phyloP scores from a whole-genome alignment of 768 basidiomycete genomes.

The Mycena metata region DNA sequence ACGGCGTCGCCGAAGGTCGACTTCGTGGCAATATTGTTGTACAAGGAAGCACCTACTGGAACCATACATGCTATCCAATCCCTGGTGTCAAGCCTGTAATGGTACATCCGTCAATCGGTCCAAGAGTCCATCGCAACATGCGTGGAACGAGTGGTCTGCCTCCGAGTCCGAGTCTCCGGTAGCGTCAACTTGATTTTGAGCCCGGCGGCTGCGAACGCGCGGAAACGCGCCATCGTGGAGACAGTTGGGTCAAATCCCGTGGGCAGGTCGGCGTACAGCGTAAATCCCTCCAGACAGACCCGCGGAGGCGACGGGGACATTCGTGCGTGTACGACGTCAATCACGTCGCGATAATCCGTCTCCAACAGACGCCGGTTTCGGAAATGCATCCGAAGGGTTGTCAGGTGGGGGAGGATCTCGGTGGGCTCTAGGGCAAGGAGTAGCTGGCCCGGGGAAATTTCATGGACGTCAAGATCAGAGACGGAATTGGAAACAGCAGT shows the following conservation, averaged over 20 bases:
- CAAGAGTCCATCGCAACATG: too few species aligned
- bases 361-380: not conserved
- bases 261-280: not conserved
- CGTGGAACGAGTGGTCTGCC: too few species aligned
- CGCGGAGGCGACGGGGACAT: not conserved
- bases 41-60: too few species aligned
- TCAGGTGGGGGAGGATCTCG: not conserved
- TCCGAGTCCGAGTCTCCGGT: too few species aligned
- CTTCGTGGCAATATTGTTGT: too few species aligned
- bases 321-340: not conserved
- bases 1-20: too few species aligned
- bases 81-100: too few species aligned
- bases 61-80: too few species aligned
- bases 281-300: too few species aligned
- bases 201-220: not conserved
- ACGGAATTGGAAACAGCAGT: not conserved
- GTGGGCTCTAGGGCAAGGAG: not conserved
- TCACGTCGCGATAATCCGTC: not conserved
- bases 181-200: conserved; percentile 2
- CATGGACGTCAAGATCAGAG: not conserved
- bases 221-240: not conserved
- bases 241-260: not conserved
- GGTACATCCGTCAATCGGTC: too few species aligned
- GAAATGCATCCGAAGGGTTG: not conserved
- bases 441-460: not conserved